These are phyloP conservation scores for Apiospora aurea DNA, from an alignment of 2,329 filamentous ascomycete genomes.

Conservation along the genomic window DNA sequence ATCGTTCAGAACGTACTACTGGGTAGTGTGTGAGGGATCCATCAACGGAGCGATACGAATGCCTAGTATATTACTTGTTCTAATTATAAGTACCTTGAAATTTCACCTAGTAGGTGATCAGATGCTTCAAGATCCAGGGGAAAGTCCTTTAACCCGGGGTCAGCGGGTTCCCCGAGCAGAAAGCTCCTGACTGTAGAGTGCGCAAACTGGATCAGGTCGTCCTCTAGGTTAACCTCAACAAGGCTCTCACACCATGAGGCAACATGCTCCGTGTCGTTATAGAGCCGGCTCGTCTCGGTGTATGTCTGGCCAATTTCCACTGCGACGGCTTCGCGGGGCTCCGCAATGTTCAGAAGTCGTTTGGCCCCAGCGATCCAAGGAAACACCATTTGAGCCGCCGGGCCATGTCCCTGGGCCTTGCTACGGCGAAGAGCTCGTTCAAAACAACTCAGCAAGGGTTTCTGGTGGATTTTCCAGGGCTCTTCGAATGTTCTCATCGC, in stretches of 20 bases:
- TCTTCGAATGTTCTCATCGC: no score
- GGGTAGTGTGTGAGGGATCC: neutral
- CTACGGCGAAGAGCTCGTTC: neutral
- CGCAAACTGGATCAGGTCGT: slow-evolving; percentile 30
- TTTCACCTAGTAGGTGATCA: no score
- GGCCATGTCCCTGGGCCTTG: neutral
- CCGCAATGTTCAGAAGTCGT: neutral
- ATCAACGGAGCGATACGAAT: no score
- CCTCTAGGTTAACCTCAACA: slow-evolving; percentile 32
- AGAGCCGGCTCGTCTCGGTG: neutral
- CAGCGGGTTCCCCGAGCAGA: slow-evolving; percentile 29
- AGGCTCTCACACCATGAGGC: slow-evolving; percentile 32
- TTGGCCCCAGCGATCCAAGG: neutral
- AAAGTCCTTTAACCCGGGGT: neutral
- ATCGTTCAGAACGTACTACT: neutral
- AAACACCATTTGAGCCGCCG: neutral
- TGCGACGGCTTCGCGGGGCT: neutral
- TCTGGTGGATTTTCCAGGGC: no score
- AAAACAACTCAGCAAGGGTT: neutral
- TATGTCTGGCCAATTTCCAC: neutral
- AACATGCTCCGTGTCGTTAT: neutral
- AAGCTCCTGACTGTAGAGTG: slow-evolving; percentile 41
- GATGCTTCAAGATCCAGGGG: no score
- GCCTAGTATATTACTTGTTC: neutral
- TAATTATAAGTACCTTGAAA: no score